phyloP scores from a whole-genome alignment of 2,329 filamentous ascomycete genomes.

The Samsoniella hepiali region DNA sequence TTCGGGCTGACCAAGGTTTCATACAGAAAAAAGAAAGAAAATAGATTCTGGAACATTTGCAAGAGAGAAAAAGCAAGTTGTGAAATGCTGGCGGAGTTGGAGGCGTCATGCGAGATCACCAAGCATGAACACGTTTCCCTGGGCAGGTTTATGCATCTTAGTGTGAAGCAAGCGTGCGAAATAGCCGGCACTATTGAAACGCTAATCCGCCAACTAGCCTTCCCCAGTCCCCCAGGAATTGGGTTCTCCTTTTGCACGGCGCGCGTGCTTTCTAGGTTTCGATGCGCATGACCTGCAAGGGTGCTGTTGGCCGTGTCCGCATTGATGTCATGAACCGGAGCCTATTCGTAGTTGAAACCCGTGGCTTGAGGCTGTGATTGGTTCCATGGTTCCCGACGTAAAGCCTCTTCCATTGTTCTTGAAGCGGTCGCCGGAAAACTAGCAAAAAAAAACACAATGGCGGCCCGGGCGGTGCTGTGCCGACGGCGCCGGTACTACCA shows the following conservation, averaged over 20 bases:
- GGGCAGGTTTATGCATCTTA: background rate
- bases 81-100: background rate
- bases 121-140: background rate
- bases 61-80: background rate
- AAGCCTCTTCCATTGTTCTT: background rate
- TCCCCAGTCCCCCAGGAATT: background rate
- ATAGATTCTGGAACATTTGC: conserved; percentile 8
- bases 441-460: background rate
- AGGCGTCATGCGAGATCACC: conserved; percentile 14
- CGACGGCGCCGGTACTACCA: no score
- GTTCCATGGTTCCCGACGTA: background rate
- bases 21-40: background rate
- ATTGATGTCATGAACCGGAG: conserved; percentile 11
- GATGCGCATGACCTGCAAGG: conserved; percentile 14
- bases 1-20: background rate
- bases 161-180: background rate
- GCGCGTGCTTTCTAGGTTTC: background rate
- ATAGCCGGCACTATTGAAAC: conserved; percentile 11
- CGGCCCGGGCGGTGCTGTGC: no score
- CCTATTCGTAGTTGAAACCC: background rate
- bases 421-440: background rate
- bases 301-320: background rate
- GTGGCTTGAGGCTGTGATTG: background rate
- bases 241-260: background rate
- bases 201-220: background rate